Conservation (phyloP, 441 rosid genomes). For the Viola pubescens region DNA sequence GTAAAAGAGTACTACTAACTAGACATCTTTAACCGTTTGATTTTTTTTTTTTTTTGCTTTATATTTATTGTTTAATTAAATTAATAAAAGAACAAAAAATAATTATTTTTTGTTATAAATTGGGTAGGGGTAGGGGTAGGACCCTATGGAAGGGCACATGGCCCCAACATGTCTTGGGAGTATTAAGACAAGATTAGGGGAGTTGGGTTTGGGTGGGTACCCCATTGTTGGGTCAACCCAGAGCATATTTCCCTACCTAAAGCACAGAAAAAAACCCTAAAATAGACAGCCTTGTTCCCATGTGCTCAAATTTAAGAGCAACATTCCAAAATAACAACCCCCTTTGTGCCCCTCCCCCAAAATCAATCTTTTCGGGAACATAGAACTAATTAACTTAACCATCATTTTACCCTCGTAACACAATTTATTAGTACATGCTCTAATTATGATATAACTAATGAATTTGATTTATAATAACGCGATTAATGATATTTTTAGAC, state of each 20-base stretch:
- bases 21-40: too few species aligned
- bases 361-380: constrained; percentile 41
- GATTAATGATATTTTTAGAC: too few species aligned
- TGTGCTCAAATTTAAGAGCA: constrained; percentile 67
- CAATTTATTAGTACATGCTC: too few species aligned
- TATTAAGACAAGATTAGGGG: constrained; percentile 65
- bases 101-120: constrained; percentile 11
- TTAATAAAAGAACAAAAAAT: too few species aligned
- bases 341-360: constrained; percentile 21
- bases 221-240: constrained; percentile 43
- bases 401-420: neutral
- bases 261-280: constrained; percentile 39
- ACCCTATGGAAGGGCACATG: constrained; percentile 39
- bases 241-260: constrained; percentile 57
- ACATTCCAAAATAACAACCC: constrained; percentile 45
- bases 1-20: too few species aligned
- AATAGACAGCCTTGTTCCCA: constrained; percentile 81
- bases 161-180: constrained; percentile 57
- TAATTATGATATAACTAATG: too few species aligned
- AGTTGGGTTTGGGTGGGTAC: constrained; percentile 37
- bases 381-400: constrained; percentile 8
- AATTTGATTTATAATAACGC: too few species aligned
- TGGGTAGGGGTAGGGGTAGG: constrained; percentile 17
- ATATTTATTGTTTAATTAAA: too few species aligned
- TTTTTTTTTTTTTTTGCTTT: too few species aligned